Evolutionary conservation across 371 early-diverging fungal genomes (phyloP), one percentile per base, ranked within the genome.

Genomic region (Zopfochytrium polystomum): DNA sequence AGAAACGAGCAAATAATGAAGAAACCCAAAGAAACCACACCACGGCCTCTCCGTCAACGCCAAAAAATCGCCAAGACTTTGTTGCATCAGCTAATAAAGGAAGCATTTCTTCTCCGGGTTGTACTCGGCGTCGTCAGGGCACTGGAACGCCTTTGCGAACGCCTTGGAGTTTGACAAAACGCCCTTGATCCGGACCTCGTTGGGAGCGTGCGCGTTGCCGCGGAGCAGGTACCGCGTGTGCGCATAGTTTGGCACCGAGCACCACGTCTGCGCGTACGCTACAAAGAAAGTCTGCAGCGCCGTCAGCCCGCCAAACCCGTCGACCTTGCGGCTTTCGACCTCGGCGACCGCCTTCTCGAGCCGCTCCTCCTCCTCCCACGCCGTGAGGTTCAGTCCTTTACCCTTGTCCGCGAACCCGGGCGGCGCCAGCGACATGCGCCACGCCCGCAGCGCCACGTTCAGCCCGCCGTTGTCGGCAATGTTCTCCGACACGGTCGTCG

Each of bases 401-500:
- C 31, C 84, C 22, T n/a, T 20, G 13, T 22, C 34, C 13, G 32
- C 58, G n/a, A 48, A 55, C 7, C 63, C 63, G 1, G 27, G 25
- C 11, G 30, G 22, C 2, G 6, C 46, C 42, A 57, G 6, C 9
- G 58, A 60, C 2, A 30, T 20, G 13, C 45, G 35, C 79, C 78
- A 80, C 0, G 80, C 77, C 32, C 69, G 71, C n/a, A 58, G 64
- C 3, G 76, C 73, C 2, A 53, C 42, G 11, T 35, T n/a, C 20
- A 76, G 25, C 1, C 89, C 90, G 7, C 87, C 88, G 56, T 86
- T 87, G 66, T 90, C 90, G 3, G 90, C 87, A 29, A 90, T 58
- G 64, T 87, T 89, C 63, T 86, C 87, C n/a, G n/a, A n/a, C n/a
- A n/a, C n/a, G n/a, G n/a, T n/a, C n/a, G n/a, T n/a, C n/a, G n/a